Percentiles rank a stretch among this genome's conserved stretches.
These are phyloP conservation scores for Arthrobotrys iridis DNA, from an alignment of 2,329 filamentous ascomycete genomes.

Conservation along the genomic window DNA sequence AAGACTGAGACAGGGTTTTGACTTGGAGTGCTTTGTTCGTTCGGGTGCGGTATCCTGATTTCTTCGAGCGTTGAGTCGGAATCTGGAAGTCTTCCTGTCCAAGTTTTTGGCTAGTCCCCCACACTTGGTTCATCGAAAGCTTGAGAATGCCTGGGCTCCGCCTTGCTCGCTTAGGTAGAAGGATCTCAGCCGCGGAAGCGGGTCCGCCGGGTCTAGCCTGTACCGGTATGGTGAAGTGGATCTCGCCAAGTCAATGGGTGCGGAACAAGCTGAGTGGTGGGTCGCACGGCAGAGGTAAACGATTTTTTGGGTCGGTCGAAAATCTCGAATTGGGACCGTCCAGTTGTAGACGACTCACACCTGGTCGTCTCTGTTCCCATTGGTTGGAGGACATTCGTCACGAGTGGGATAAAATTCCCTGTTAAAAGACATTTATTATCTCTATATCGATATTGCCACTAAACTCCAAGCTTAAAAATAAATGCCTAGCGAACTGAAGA, in stretches of 20 bases:
- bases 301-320: not conserved
- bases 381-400: not conserved
- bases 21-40: not conserved
- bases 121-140: not conserved
- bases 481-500: not conserved
- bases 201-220: constrained; percentile 31
- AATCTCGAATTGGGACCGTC: not conserved
- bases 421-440: not conserved
- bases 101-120: not conserved
- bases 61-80: not conserved
- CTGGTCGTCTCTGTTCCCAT: not conserved
- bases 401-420: not conserved
- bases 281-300: constrained; percentile 37
- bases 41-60: constrained; percentile 10
- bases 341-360: not conserved
- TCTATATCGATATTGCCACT: no score
- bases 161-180: constrained; percentile 46
- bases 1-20: not conserved
- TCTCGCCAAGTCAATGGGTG: constrained; percentile 25
- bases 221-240: constrained; percentile 4
- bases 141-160: constrained; percentile 34
- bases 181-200: constrained; percentile 49
- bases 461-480: not conserved
- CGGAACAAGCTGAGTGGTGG: constrained; percentile 39
- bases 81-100: constrained; percentile 4